phyloP scores from a whole-genome alignment of 345 rosid species.

The Gossypium turneri region DNA sequence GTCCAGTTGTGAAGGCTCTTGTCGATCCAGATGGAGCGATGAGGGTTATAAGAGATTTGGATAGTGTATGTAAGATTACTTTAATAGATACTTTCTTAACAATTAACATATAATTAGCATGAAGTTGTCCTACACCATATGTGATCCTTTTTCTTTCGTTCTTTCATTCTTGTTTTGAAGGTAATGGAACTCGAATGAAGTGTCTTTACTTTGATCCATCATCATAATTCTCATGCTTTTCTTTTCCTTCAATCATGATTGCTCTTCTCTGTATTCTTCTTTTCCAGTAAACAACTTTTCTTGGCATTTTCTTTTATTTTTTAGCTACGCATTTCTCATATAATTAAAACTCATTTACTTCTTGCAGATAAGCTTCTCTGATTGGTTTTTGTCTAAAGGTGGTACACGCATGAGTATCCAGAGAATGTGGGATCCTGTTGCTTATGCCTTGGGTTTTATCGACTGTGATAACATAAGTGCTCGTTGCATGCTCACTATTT shows the following conservation, averaged over 20 bases:
- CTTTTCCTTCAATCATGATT: background rate
- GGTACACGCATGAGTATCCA: constrained; percentile 84
- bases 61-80: constrained; percentile 51
- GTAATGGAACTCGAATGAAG: background rate
- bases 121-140: background rate
- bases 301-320: background rate
- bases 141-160: constrained; percentile 1
- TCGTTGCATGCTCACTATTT: constrained; percentile 98
- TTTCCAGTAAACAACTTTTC: background rate
- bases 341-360: background rate
- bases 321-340: background rate
- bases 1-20: constrained; percentile 94
- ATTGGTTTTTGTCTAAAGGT: constrained; percentile 96
- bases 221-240: background rate
- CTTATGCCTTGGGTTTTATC: constrained; percentile 96
- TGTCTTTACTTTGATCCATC: background rate
- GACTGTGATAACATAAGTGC: constrained; percentile 99
- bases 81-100: background rate
- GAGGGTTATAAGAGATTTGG: constrained; percentile 78
- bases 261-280: background rate
- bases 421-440: constrained; percentile 99
- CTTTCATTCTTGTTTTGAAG: background rate
- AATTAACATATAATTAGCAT: background rate
- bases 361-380: constrained; percentile 87
- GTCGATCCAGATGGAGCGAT: constrained; percentile 86